Evolutionary conservation across 177 flowering plant species (phyloP), one percentile per base, ranked within the genome.

Genomic region (Vitis hybrid): DNA sequence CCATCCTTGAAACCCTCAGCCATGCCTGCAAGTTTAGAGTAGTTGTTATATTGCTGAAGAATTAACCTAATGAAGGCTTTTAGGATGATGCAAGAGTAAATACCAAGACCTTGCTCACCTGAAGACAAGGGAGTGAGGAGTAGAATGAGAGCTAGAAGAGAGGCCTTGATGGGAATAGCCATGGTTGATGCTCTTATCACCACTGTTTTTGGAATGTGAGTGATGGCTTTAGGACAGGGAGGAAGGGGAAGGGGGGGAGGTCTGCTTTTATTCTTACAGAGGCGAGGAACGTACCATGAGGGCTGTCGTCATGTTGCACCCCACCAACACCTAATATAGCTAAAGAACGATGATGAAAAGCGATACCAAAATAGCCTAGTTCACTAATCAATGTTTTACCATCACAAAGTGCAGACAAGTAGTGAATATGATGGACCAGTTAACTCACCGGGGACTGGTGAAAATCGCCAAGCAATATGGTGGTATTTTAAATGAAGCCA

Each of bases 381-480:
- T 22, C 2, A 22, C 22, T 22, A 22, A 22, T 22, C 22, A 22
- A 22, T 22, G 22, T 22, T 22, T 22, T 22, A 22, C 22, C 22
- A 22, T 22, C 22, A 22, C 22, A 22, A 22, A 22, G 22, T 22
- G 22, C 22, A 22, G 22, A 22, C 22, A 72, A 57, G 20, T 20
- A 20, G 20, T 20, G 91, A 5, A 22, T 20, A 83, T 88, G 84
- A 82, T 86, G 88, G 90, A 86, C 72, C 83, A 91, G 61, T 61
- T 90, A 18, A 87, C 93, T 29, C 97, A 91, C 73, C 86, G 92
- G 0, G 96, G 97, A 2, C 85, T 92, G 0, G 93, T 91, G 51
- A 63, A 72, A 4, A 85, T 90, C 10, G 86, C 85, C 16, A 70
- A 82, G 8, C 39, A 62, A 8, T 88, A 86, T 65, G 97, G 94